Evolutionary conservation across 2,329 filamentous ascomycete species (phyloP).

Genomic region (Trichoderma breve): DNA sequence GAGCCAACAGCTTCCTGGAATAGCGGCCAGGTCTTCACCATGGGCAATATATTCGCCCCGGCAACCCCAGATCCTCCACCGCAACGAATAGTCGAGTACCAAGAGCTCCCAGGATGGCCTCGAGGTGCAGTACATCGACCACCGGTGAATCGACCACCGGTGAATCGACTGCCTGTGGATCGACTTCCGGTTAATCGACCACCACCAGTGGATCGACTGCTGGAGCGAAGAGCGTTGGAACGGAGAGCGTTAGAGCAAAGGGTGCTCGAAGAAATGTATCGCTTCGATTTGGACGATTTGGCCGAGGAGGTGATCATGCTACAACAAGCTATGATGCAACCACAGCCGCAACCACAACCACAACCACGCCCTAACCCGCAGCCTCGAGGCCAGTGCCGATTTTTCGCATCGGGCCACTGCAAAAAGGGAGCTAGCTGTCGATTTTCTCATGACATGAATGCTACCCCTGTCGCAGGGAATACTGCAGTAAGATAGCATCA

Average conservation of each 20-base stretch:
- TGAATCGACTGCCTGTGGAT: background rate
- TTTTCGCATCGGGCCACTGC: slow-evolving; percentile 5
- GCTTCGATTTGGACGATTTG: no score
- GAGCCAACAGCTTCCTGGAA: background rate
- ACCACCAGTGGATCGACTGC: background rate
- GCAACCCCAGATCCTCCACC: background rate
- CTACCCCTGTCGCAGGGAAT: background rate
- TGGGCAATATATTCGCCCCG: background rate
- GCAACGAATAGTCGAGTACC: no score
- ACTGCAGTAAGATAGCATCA: background rate
- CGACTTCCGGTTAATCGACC: no score
- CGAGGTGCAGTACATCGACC: background rate
- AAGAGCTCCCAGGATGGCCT: no score
- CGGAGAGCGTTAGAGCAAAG: background rate
- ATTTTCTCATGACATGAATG: background rate
- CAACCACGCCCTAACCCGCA: background rate
- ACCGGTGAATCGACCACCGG: background rate
- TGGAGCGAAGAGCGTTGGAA: background rate
- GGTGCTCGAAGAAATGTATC: background rate
- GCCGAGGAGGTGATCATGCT: background rate
- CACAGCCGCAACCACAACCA: background rate
- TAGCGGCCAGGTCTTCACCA: background rate
- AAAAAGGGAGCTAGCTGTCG: background rate
- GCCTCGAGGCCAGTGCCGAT: background rate
- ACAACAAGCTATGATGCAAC: background rate